Conservation (phyloP, 192 early-diverging fungal species). For the Backusella westeae region DNA sequence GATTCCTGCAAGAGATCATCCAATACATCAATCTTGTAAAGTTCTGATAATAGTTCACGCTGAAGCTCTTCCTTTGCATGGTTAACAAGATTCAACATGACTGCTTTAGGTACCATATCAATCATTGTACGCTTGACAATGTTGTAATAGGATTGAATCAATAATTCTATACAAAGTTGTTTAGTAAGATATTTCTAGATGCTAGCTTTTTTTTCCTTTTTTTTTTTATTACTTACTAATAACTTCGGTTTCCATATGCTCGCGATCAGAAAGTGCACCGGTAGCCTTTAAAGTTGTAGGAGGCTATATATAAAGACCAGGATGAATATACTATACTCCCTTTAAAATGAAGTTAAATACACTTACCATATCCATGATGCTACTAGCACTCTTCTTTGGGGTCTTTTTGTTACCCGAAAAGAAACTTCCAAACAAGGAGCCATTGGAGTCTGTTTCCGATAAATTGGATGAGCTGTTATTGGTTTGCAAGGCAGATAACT, state of each 20-base stretch:
- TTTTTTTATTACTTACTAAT: conserved; percentile 73
- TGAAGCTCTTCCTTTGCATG: conserved; percentile 93
- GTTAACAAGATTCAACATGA: conserved; percentile 97
- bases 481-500: conserved; percentile 8
- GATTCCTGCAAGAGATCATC: conserved; percentile 96
- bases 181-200: too few species aligned
- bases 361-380: conserved; percentile 66
- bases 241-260: conserved; percentile 97
- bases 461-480: conserved; percentile 6
- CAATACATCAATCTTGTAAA: conserved; percentile 95
- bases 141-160: conserved; percentile 97
- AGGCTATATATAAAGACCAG: conserved; percentile 48
- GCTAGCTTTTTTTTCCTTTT: background rate
- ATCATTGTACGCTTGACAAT: conserved; percentile 98
- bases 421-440: conserved; percentile 98
- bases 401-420: conserved; percentile 72
- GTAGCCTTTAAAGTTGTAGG: conserved; percentile 90
- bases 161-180: conserved; percentile 57
- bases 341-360: background rate
- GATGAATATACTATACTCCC: background rate
- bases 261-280: conserved; percentile 95
- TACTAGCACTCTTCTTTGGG: conserved; percentile 66
- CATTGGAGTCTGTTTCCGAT: conserved; percentile 7
- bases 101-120: conserved; percentile 97
- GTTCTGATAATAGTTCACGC: conserved; percentile 92